These are phyloP conservation scores for Flaveria linearis DNA, from an alignment of 129 eudicot species.

Conservation along the genomic window DNA sequence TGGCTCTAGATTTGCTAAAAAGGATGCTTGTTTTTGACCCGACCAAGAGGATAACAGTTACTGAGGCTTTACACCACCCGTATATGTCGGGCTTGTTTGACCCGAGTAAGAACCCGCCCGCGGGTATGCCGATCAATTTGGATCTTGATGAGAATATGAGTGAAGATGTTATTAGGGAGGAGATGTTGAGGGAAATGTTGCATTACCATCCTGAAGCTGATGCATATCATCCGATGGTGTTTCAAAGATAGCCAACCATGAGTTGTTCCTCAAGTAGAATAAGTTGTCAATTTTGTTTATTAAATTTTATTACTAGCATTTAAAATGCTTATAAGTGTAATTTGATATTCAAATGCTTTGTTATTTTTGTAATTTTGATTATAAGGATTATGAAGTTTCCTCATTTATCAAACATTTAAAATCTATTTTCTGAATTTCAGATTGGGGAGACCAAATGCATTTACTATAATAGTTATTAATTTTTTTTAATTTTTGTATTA, in stretches of 20 bases:
- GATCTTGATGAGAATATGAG: constrained; percentile 79
- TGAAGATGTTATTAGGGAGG: constrained; percentile 73
- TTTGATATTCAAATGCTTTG: constrained; percentile 14
- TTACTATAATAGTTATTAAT: too few relatives aligned
- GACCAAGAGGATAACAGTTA: constrained; percentile 67
- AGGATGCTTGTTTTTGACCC: constrained; percentile 82
- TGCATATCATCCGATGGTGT: constrained; percentile 38
- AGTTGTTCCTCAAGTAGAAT: background rate
- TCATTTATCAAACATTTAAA: background rate
- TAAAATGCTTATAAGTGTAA: constrained; percentile 10
- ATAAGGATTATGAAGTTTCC: constrained; percentile 3
- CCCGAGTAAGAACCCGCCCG: constrained; percentile 62
- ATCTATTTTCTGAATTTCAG: background rate
- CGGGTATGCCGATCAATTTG: constrained; percentile 56
- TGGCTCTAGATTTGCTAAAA: constrained; percentile 64
- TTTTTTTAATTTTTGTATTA: too few relatives aligned
- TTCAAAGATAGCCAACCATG: constrained; percentile 31
- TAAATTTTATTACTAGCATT: constrained; percentile 8
- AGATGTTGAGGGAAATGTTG: constrained; percentile 80
- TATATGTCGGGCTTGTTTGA: constrained; percentile 76
- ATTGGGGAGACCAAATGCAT: too few relatives aligned
- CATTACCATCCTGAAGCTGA: constrained; percentile 81
- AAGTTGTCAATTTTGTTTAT: constrained; percentile 30
- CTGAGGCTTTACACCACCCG: constrained; percentile 76
- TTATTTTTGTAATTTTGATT: constrained; percentile 24